phyloP scores from a whole-genome alignment of 2,329 filamentous ascomycete species.

The Penicillium hordei region DNA sequence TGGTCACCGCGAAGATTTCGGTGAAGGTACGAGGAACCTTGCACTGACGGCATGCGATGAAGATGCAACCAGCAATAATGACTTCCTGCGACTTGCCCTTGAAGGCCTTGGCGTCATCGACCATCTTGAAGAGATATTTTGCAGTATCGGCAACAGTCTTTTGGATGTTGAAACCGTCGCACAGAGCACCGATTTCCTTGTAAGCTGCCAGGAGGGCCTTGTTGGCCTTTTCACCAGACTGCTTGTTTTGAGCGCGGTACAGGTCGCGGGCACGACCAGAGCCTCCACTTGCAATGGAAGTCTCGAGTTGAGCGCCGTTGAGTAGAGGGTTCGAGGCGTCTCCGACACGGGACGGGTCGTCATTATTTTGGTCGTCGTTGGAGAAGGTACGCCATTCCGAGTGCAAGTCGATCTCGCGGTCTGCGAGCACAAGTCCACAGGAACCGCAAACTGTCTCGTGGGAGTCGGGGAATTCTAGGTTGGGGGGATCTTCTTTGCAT shows the following conservation, averaged over 20 bases:
- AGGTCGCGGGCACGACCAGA: constrained; percentile 70
- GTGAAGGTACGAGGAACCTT: constrained; percentile 85
- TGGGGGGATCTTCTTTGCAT: constrained; percentile 88
- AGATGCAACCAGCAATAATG: constrained; percentile 93
- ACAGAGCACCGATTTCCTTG: constrained; percentile 83
- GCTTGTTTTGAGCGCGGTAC: constrained; percentile 79
- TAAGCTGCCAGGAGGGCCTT: constrained; percentile 78
- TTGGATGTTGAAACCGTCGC: constrained; percentile 79
- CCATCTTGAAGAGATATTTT: constrained; percentile 92
- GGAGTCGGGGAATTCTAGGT: constrained; percentile 88
- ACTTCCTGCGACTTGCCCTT: constrained; percentile 94
- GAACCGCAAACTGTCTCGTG: constrained; percentile 89
- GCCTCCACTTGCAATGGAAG: constrained; percentile 80
- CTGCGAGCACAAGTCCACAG: constrained; percentile 86
- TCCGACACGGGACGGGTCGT: constrained; percentile 97
- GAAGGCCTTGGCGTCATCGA: constrained; percentile 88
- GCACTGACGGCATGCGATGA: constrained; percentile 92
- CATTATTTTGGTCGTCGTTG: constrained; percentile 94
- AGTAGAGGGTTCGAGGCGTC: constrained; percentile 87
- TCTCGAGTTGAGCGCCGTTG: constrained; percentile 86
- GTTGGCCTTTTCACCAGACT: constrained; percentile 76
- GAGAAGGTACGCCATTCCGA: constrained; percentile 99
- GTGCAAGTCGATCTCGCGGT: constrained; percentile 89
- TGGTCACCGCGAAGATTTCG: constrained; percentile 90
- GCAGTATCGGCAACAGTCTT: constrained; percentile 82